phyloP scores from a whole-genome alignment of 208 protist genomes.

The Angomonas desouzai region DNA sequence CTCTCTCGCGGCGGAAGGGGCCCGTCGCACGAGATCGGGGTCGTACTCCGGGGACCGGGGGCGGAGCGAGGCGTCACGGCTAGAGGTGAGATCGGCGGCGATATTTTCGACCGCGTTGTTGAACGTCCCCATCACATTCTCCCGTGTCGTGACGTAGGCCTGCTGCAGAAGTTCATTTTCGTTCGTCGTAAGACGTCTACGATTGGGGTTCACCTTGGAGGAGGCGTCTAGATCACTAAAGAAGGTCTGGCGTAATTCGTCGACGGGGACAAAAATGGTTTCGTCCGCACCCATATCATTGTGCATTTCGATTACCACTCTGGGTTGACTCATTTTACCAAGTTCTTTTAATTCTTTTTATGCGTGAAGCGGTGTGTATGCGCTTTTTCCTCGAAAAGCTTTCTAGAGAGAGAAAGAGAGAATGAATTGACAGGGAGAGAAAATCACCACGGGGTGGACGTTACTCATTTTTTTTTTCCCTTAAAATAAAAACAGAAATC shows the following conservation, averaged over 20 bases:
- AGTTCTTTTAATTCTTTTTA: not conserved
- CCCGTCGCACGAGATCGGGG: not conserved
- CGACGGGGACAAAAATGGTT: conserved; percentile 23
- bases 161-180: conserved; percentile 16
- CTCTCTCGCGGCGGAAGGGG: not conserved
- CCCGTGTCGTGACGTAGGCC: conserved; percentile 8
- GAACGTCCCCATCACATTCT: conserved; percentile 6
- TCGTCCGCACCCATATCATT: conserved; percentile 10
- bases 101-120: not conserved
- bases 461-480: conserved; percentile 13
- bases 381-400: no score
- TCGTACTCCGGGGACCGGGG: not conserved
- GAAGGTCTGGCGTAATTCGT: conserved; percentile 40
- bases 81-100: not conserved
- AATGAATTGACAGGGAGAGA: not conserved
- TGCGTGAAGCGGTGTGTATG: no score
- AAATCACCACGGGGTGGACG: not conserved
- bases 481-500: conserved; percentile 5
- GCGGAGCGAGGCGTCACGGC: not conserved
- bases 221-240: conserved; percentile 51
- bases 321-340: conserved; percentile 8
- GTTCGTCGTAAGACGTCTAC: conserved; percentile 8
- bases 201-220: conserved; percentile 48
- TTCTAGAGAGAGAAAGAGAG: conserved; percentile 4
- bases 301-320: conserved; percentile 23